Base-by-base conservation (phyloP, 2,329 filamentous ascomycete genomes). In the Elsinoe necatrix region DNA sequence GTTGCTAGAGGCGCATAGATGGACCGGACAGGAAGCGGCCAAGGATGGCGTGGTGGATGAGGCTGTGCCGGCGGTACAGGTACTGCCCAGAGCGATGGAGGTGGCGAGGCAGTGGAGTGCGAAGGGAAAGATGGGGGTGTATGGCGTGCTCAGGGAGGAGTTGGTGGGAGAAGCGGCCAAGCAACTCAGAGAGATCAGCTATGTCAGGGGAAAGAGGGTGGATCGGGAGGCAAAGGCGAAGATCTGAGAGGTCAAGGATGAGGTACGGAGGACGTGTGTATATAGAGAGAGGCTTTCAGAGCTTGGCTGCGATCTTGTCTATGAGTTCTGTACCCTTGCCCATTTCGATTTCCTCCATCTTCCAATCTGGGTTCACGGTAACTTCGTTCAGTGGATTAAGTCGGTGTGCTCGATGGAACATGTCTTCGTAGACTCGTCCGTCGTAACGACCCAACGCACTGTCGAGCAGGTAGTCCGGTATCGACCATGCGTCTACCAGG, bases 21-120 rank as follows among this genome's bases (percentile, higher is more conserved):
- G 77, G 77, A 81, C 78, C 0, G 77, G 75, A 0, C 69, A 73
- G 59, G 71, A 77, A 58, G 78, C 78, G 1, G 58, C 77, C 4
- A 65, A 70, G 58, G 78, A 80, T 64, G 78, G 78, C 0, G 75
- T 81, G 57, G 78, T 81, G 3, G 78, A 81, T 66, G 73, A 70
- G 45, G 64, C 80, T 58, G 75, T 74, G 2, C 68, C 72, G 57
- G 77, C 77, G 4, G 74, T 72, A 37, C 60, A 69, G 60, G 79
- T 81, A 76, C 63, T 78, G 14, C 69, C 74, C 34, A 69, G 68
- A 4, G 75, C 75, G 14, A 58, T 77, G 60, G 69, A 72, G 54
- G 60, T 74, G 56, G 78, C 74, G n/a, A 67, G 66, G 59, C 69
- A 69, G 51, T 71, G 74, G 35, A 68, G 70, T 43, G 67, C 68